A percentile compares a stretch with the other conserved stretches of the same genome.
These are phyloP conservation scores for Arabidopsis suecica DNA, from an alignment of 345 rosid genomes.

Conservation along the genomic window DNA sequence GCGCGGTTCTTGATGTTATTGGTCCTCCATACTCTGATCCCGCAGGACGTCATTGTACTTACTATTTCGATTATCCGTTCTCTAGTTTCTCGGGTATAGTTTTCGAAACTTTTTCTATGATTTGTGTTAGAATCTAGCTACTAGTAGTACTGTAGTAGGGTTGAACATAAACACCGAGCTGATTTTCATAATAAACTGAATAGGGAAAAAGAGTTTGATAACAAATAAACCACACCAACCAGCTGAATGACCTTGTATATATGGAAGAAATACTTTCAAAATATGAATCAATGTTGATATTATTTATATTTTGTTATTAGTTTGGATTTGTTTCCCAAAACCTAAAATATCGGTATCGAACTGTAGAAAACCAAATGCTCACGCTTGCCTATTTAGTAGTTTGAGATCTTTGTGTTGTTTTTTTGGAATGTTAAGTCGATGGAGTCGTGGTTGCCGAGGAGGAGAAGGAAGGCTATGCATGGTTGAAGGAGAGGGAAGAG, in stretches of 20 bases:
- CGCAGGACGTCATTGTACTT: conserved; percentile 84
- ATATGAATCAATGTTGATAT: too few relatives aligned
- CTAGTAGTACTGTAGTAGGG: not conserved
- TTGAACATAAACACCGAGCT: not conserved
- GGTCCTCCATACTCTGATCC: conserved; percentile 88
- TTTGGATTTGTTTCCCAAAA: too few relatives aligned
- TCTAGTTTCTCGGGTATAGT: conserved; percentile 58
- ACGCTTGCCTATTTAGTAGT: not conserved
- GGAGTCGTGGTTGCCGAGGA: conserved; percentile 59
- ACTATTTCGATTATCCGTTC: conserved; percentile 69
- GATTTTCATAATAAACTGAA: not conserved
- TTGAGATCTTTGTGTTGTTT: not conserved
- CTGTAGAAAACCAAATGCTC: too few relatives aligned
- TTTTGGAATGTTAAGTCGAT: conserved; percentile 45
- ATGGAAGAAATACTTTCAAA: not conserved
- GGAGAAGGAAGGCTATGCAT: conserved; percentile 60
- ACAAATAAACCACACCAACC: not conserved
- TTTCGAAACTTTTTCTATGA: not conserved
- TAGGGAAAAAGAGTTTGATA: not conserved
- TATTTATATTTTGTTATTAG: too few relatives aligned
- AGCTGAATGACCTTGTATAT: not conserved
- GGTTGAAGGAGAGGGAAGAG: conserved; percentile 75
- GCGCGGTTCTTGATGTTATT: conserved; percentile 91
- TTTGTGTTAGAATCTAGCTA: not conserved
- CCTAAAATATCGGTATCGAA: too few relatives aligned